A percentile compares a stretch with the other conserved stretches of the same genome.
Conservation (phyloP, 441 rosid species). For the Theobroma grandiflorum region DNA sequence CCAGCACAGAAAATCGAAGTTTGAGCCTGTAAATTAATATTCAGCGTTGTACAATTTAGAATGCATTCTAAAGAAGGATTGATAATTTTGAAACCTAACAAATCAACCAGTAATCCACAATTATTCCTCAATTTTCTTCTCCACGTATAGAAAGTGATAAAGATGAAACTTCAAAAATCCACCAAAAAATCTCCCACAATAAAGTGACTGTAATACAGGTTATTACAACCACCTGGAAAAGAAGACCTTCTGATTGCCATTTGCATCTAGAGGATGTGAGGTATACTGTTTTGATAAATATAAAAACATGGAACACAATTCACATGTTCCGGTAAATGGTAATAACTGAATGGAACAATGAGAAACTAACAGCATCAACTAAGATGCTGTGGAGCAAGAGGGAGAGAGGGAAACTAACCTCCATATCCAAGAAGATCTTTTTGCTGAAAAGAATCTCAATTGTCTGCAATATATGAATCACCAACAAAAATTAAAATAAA, state of each 20-base stretch:
- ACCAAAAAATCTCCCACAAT: not conserved
- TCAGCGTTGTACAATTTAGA: slow-evolving; percentile 12
- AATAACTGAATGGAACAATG: not conserved
- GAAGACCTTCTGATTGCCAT: not conserved
- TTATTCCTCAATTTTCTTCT: not conserved
- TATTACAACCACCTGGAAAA: too few relatives aligned
- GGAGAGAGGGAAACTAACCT: slow-evolving; percentile 58
- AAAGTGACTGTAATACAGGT: not conserved
- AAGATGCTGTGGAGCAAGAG: not conserved
- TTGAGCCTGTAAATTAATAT: slow-evolving; percentile 54
- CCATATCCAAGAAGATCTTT: slow-evolving; percentile 68
- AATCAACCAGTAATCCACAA: not conserved
- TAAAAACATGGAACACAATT: not conserved
- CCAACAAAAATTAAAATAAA: slow-evolving; percentile 17
- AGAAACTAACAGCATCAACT: not conserved
- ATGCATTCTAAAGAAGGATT: slow-evolving; percentile 6
- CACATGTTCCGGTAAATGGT: not conserved
- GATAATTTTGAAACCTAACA: not conserved
- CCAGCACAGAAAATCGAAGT: slow-evolving; percentile 60
- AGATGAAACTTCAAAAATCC: not conserved
- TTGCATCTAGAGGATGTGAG: not conserved
- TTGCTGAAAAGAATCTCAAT: slow-evolving; percentile 78
- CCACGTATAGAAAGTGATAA: not conserved
- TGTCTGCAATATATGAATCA: slow-evolving; percentile 62
- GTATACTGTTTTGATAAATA: not conserved